Conservation (phyloP, 2,329 filamentous ascomycete species). For the Aschersonia sp. region DNA sequence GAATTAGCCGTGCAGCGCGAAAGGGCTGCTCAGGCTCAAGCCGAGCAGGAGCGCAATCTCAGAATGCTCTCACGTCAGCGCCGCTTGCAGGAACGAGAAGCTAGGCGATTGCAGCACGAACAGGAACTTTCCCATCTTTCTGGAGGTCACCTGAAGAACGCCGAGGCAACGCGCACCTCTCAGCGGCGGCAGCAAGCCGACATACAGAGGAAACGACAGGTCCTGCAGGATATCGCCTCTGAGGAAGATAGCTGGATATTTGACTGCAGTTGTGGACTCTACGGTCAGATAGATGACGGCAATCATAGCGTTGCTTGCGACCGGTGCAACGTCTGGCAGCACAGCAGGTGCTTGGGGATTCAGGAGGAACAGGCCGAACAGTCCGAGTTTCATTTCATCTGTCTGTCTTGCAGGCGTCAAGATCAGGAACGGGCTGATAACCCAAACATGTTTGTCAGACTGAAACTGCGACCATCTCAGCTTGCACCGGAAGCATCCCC, state of each 20-base stretch:
- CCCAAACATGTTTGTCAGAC: conserved; percentile 32
- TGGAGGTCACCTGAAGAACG: conserved; percentile 52
- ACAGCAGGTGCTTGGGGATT: conserved; percentile 82
- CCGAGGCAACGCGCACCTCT: conserved; percentile 49
- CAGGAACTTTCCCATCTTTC: conserved; percentile 69
- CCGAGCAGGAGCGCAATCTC: conserved; percentile 62
- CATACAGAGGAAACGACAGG: conserved; percentile 65
- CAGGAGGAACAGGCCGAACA: conserved; percentile 64
- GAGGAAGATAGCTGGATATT: conserved; percentile 89
- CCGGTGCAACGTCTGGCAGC: conserved; percentile 89
- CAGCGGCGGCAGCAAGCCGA: conserved; percentile 70
- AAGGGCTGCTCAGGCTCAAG: conserved; percentile 40
- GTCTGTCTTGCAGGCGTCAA: conserved; percentile 58
- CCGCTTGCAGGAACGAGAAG: conserved; percentile 72
- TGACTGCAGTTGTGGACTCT: conserved; percentile 80
- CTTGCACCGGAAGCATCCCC: neutral
- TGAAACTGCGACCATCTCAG: conserved; percentile 25
- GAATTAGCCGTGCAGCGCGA: conserved; percentile 52
- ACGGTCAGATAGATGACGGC: conserved; percentile 89
- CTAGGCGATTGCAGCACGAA: conserved; percentile 68
- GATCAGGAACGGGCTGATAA: conserved; percentile 50
- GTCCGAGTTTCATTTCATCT: conserved; percentile 79
- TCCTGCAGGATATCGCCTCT: conserved; percentile 52
- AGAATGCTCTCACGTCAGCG: conserved; percentile 75
- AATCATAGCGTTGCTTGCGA: conserved; percentile 91